Evolutionary conservation across 1,284 basidiomycete species (phyloP), one percentile per base, ranked within the genome.

Genomic region (Rhodotorula mucilaginosa): DNA sequence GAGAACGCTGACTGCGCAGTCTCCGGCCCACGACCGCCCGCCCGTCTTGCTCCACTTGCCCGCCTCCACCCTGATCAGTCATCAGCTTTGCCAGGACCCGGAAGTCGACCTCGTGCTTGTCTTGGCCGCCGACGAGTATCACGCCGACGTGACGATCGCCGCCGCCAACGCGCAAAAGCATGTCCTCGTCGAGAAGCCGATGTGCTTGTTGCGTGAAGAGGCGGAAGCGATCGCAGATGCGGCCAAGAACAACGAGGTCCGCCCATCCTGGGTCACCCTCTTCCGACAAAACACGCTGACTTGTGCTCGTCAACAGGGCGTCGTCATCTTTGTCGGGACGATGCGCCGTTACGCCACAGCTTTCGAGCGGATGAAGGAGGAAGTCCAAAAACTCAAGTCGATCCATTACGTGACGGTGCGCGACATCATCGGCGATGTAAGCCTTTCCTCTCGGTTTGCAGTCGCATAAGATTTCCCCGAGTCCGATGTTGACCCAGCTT

Each of bases 291-390:
- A 23, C 3, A 6, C 5, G 48, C 56, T 54, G 23, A 59, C 39
- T 2, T 23, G 6, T 16, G 2, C 48, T 31, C 26, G 21, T 1
- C 3, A 23, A 29, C 49, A 26, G 54, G 18, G 4, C 39, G 78
- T 78, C 23, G 71, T 79, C 7, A 65, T 81, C 19, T 81, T 81
- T 70, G 80, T 83, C 12, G 83, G 82, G 8, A 82, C 81, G 69
- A 83, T 83, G 82, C 75, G 83, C 49, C 76, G 83, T 15, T 83
- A 82, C 66, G 81, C 83, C 2, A 72, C 76, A 3, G 83, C 82
- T 3, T 82, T 81, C 61, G 60, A 78, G 46, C 74, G 79, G 18
- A 78, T 82, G 58, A 81, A 81, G 67, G 74, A 82, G 64, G 74
- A 79, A 23, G 77, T 83, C 26, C 67, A 77, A 70, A 80, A 67